Percentiles rank a stretch among this genome's conserved stretches.
phyloP scores from a whole-genome alignment of 306 rosid genomes.

The Vigna reflexopilosa region DNA sequence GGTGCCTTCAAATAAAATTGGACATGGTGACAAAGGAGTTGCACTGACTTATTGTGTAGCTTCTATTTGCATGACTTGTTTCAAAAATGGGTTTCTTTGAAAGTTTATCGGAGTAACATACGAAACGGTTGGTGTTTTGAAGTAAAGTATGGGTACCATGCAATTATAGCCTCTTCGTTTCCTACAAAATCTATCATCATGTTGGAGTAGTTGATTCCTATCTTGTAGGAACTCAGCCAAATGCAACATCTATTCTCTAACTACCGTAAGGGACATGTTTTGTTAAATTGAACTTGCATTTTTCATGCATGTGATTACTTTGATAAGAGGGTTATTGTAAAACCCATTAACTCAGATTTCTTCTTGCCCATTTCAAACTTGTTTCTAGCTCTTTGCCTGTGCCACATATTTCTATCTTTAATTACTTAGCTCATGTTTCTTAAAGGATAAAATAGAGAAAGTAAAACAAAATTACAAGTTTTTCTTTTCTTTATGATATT shows the following conservation, averaged over 20 bases:
- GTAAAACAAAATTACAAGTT: not conserved
- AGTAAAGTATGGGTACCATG: slow-evolving; percentile 70
- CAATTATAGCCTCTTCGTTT: slow-evolving; percentile 48
- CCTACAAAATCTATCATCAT: slow-evolving; percentile 66
- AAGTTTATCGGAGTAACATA: slow-evolving; percentile 48
- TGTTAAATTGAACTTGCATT: slow-evolving; percentile 46
- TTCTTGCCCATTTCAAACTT: not conserved
- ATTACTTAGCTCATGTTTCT: not conserved
- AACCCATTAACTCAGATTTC: not conserved
- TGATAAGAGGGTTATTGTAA: not conserved
- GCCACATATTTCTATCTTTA: not conserved
- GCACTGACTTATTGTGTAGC: slow-evolving; percentile 35
- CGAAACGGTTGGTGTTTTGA: slow-evolving; percentile 55
- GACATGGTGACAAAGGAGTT: slow-evolving; percentile 49
- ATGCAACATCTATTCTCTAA: slow-evolving; percentile 64
- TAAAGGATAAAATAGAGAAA: slow-evolving; percentile 3
- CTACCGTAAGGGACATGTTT: slow-evolving; percentile 60
- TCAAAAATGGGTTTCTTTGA: slow-evolving; percentile 57
- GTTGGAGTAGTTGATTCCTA: slow-evolving; percentile 47
- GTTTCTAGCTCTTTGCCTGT: not conserved
- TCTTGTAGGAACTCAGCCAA: slow-evolving; percentile 46
- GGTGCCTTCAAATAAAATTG: slow-evolving; percentile 70
- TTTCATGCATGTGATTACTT: slow-evolving; percentile 39
- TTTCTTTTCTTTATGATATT: not conserved
- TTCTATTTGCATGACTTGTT: slow-evolving; percentile 70